These are phyloP conservation scores for Leucoagaricus sp. DNA, from an alignment of 1,284 basidiomycete genomes.

Conservation along the genomic window DNA sequence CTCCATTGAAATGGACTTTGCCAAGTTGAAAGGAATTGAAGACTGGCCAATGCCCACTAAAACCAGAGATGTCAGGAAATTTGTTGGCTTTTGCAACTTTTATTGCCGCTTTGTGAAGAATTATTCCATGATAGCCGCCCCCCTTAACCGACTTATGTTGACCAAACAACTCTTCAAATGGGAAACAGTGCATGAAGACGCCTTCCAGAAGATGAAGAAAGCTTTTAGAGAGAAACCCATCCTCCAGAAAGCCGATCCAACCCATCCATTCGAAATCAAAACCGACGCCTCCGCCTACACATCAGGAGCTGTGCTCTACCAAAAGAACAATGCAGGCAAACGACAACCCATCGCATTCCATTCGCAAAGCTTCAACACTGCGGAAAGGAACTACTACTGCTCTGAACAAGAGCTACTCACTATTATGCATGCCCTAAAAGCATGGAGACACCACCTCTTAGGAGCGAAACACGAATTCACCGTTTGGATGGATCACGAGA, in stretches of 20 bases:
- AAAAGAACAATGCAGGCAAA: not conserved
- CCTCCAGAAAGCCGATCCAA: not conserved
- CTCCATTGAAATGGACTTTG: constrained; percentile 19
- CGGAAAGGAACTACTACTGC: no score
- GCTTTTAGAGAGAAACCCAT: constrained; percentile 13
- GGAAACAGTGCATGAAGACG: not conserved
- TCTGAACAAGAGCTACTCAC: no score
- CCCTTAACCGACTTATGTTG: constrained; percentile 1
- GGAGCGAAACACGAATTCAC: no score
- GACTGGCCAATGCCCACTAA: constrained; percentile 23
- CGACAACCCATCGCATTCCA: not conserved
- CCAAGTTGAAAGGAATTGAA: constrained; percentile 20
- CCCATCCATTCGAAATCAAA: constrained; percentile 1
- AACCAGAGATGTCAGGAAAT: constrained; percentile 28
- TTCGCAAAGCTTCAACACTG: no score
- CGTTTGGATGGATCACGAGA: no score
- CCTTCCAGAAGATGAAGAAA: constrained; percentile 20
- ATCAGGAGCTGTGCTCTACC: not conserved
- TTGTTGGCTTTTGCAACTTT: not conserved
- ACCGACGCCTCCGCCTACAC: not conserved
- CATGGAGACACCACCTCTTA: no score
- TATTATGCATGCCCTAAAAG: no score
- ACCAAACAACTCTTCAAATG: not conserved
- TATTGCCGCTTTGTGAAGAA: constrained; percentile 34
- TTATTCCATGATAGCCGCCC: constrained; percentile 29